Evolutionary conservation across 495 filamentous ascomycete species (phyloP).

Genomic region (Amphirosellinia nigrospora): DNA sequence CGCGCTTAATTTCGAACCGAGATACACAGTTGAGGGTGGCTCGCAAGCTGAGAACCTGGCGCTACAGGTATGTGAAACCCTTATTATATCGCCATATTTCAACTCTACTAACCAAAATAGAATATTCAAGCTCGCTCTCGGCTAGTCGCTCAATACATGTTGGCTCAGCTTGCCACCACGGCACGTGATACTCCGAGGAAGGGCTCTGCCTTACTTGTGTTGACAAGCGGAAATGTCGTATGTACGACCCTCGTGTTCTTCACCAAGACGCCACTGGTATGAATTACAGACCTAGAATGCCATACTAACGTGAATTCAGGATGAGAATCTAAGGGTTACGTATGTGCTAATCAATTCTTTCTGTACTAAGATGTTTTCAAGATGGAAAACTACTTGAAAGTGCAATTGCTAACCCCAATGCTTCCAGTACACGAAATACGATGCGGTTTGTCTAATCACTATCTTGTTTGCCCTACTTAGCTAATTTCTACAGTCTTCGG

Average conservation of each 20-base stretch:
- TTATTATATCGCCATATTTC: not conserved
- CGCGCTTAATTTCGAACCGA: not conserved
- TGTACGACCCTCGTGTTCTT: not conserved
- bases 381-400: not conserved
- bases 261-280: not conserved
- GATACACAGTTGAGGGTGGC: not conserved
- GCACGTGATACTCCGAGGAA: conserved; percentile 61
- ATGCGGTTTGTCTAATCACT: not conserved
- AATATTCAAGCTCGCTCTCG: conserved; percentile 81
- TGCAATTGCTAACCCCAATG: not conserved
- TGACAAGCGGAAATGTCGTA: not conserved
- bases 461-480: not conserved
- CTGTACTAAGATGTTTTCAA: no score
- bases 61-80: not conserved
- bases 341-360: not conserved
- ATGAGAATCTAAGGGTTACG: not conserved
- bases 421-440: not conserved
- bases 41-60: not conserved
- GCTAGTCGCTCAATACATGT: conserved; percentile 76
- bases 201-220: not conserved
- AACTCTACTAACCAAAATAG: not conserved
- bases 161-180: conserved; percentile 70
- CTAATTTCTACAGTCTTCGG: conserved; percentile 26
- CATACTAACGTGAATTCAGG: not conserved
- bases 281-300: not conserved